Evolutionary conservation across 1,284 basidiomycete species (phyloP).

Genomic region (Moesziomyces antarcticus): DNA sequence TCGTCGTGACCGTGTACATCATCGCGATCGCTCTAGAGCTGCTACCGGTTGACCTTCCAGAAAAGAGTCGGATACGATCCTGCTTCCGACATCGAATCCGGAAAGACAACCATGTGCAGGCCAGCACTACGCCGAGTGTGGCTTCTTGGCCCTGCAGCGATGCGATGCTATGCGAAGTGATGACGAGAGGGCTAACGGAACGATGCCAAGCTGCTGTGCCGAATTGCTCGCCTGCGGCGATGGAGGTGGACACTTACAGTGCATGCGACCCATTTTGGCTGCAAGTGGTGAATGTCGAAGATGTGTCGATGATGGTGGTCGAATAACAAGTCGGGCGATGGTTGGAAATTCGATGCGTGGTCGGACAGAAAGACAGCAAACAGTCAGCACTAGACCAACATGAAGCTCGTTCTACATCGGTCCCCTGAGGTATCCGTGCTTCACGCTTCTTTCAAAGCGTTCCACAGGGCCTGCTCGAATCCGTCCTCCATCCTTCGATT

Average conservation of each 20-base stretch:
- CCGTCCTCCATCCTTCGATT: background rate
- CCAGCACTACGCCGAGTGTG: background rate
- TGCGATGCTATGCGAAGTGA: background rate
- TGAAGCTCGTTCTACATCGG: conserved; percentile 48
- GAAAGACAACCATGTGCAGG: too few species aligned
- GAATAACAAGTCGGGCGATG: conserved; percentile 5
- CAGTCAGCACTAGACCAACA: conserved; percentile 58
- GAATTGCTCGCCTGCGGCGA: background rate
- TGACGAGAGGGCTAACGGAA: background rate
- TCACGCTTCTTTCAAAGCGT: conserved; percentile 41
- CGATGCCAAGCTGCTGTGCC: background rate
- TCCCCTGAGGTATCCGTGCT: conserved; percentile 19
- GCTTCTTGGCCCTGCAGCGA: conserved; percentile 6
- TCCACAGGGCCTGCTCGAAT: conserved; percentile 20
- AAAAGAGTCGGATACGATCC: too few species aligned
- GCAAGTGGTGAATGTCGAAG: conserved; percentile 15
- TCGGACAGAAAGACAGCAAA: conserved; percentile 55
- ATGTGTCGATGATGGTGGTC: background rate
- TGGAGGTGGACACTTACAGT: conserved; percentile 49
- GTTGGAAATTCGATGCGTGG: conserved; percentile 15
- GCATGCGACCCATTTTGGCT: conserved; percentile 68
- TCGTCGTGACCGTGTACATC: too few species aligned
- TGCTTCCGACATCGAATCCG: too few species aligned
- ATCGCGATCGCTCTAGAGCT: too few species aligned
- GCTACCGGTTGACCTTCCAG: too few species aligned